These are phyloP conservation scores for Trichoderma erinaceum DNA, from an alignment of 495 filamentous ascomycete species.

Conservation along the genomic window DNA sequence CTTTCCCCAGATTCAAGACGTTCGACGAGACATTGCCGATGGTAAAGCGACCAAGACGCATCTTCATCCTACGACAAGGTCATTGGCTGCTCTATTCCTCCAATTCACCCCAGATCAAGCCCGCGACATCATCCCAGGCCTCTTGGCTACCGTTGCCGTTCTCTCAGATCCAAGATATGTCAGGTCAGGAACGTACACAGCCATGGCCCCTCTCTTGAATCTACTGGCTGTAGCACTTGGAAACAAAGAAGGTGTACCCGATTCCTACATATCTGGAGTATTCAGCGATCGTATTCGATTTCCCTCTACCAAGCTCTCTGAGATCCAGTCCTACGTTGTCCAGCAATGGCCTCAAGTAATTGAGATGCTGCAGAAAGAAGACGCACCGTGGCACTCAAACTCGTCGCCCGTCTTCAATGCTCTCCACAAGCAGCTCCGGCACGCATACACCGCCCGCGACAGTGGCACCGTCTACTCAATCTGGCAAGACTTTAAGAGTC, in stretches of 20 bases:
- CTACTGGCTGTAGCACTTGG: conserved; percentile 1
- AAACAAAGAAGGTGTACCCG: neutral
- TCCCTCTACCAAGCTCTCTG: neutral
- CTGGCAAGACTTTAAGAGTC: conserved; percentile 3
- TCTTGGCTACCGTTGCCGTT: conserved; percentile 6
- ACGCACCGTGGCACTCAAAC: neutral
- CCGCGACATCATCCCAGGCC: conserved; percentile 11
- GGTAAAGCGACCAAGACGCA: neutral
- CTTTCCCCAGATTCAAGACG: neutral
- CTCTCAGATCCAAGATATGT: conserved; percentile 8
- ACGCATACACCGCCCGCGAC: conserved; percentile 4
- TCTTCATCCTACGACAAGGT: neutral
- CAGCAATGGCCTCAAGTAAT: neutral
- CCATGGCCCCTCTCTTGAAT: neutral
- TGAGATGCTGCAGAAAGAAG: neutral
- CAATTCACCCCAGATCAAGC: neutral
- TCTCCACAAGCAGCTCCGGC: neutral
- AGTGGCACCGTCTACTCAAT: neutral
- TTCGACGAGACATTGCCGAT: conserved; percentile 1
- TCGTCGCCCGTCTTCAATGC: neutral
- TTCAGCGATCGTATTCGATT: neutral
- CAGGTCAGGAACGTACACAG: neutral
- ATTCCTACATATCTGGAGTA: neutral
- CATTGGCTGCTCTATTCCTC: conserved; percentile 9
- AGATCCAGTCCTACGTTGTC: neutral